Evolutionary conservation across 805 yeast species (phyloP).

Genomic region (Teunomyces aglyptinius): DNA sequence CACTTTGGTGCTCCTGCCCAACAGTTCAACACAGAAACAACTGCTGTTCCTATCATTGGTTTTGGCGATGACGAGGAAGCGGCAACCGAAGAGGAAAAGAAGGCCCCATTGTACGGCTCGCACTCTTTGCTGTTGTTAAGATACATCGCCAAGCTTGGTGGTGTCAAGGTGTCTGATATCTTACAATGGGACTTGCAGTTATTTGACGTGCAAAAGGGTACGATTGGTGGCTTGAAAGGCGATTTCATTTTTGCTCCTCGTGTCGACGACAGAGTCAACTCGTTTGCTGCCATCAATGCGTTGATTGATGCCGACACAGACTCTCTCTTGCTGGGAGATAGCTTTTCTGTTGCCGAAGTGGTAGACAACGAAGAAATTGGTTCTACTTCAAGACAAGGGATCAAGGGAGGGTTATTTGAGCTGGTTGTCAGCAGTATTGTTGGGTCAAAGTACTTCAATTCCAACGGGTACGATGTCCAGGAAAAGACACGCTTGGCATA

Average conservation of each 20-base stretch:
- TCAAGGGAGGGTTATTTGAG: constrained; percentile 73
- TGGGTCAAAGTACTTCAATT: constrained; percentile 24
- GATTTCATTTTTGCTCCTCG: constrained; percentile 83
- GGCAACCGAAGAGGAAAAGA: constrained; percentile 58
- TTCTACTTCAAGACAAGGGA: constrained; percentile 76
- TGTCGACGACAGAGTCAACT: constrained; percentile 80
- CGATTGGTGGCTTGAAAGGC: constrained; percentile 70
- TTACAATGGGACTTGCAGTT: constrained; percentile 73
- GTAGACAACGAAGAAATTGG: constrained; percentile 87
- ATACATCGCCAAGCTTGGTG: constrained; percentile 62
- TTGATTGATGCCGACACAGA: constrained; percentile 43
- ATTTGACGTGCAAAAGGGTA: constrained; percentile 78
- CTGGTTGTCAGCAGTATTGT: constrained; percentile 58
- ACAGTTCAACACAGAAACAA: constrained; percentile 72
- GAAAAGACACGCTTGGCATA: constrained; percentile 41
- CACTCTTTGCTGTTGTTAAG: constrained; percentile 69
- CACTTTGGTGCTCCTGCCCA: constrained; percentile 73
- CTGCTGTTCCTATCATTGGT: constrained; percentile 77
- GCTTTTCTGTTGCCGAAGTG: constrained; percentile 59
- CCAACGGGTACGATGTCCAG: constrained; percentile 16
- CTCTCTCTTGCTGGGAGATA: constrained; percentile 22
- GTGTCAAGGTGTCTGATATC: constrained; percentile 58
- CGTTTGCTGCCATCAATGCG: constrained; percentile 67
- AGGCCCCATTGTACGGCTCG: constrained; percentile 63
- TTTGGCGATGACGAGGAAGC: constrained; percentile 43